A percentile compares a stretch with the other conserved stretches of the same genome.
phyloP scores from a whole-genome alignment of 345 rosid species.

The Heritiera littoralis region DNA sequence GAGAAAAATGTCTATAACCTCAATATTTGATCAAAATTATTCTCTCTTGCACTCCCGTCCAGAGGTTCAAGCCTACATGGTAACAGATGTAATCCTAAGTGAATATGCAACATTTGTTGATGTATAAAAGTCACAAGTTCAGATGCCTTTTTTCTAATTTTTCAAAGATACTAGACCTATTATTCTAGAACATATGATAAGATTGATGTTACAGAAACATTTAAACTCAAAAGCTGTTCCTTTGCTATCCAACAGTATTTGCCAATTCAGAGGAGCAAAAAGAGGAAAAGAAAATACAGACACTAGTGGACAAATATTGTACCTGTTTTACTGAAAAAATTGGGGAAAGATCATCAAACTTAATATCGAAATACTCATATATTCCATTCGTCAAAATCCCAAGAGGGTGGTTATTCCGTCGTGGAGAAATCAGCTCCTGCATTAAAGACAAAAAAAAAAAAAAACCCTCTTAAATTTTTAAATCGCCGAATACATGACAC shows the following conservation, averaged over 20 bases:
- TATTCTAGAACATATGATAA: neutral
- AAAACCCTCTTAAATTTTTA: too few relatives aligned
- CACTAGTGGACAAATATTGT: neutral
- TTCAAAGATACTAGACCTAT: neutral
- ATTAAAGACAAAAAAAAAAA: too few relatives aligned
- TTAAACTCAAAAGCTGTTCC: neutral
- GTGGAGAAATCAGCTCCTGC: conserved; percentile 40
- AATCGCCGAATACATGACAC: too few relatives aligned
- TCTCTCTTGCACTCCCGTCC: neutral
- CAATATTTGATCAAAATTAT: neutral
- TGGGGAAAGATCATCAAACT: conserved; percentile 87
- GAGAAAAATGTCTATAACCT: neutral
- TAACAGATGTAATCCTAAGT: neutral
- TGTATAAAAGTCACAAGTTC: neutral
- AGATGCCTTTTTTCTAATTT: neutral
- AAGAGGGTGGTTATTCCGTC: conserved; percentile 73
- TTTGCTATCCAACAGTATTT: neutral
- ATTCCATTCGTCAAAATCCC: conserved; percentile 90
- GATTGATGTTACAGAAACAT: neutral
- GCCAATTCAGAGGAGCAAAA: neutral
- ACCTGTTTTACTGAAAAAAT: conserved; percentile 88
- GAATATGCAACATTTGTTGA: neutral
- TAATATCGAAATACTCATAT: conserved; percentile 78
- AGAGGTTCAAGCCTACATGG: neutral
- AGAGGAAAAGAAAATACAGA: neutral